Evolutionary conservation across 1,284 basidiomycete species (phyloP), one percentile per base, ranked within the genome.

Genomic region (Melampsora larici-populina): DNA sequence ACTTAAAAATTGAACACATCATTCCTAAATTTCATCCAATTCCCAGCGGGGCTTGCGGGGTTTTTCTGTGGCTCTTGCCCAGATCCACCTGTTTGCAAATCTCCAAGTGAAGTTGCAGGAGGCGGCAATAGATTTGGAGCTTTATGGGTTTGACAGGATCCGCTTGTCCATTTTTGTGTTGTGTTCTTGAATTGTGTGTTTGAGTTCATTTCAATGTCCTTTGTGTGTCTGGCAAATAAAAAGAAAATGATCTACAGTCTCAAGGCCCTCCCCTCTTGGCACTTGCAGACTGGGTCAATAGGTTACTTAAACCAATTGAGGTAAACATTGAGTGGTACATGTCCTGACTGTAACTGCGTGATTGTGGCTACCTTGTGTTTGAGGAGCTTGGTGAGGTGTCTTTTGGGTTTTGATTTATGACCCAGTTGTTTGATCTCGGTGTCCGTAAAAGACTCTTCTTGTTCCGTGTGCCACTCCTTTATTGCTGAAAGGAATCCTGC

Each of bases 301-400:
- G 24, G 11, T 31, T 33, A 49, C 58, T 70, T 70, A 18, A 51
- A 29, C 40, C 40, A 15, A 60, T 51, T 58, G 5, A 58, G 31
- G 51, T 58, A 70, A 4, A 24, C 2, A 24, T 70, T 70, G 17
- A 70, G 31, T 58, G n/a, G 46, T 2, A 58, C 51, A 26, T 70
- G 69, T 3, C 36, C 36, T 8, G 69, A 70, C n/a, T 49, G 69
- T 58, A 70, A 21, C 36, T 70, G 69, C 15, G 55, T 48, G n/a
- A 70, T 58, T 4, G 51, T 46, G n/a, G 69, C 36, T 4, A 36
- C 6, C 13, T 58, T 6, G 51, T 58, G 21, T 26, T 58, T 58
- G 18, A 21, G 18, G 5, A 58, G 26, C n/a, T n/a, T 21, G 18
- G 21, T 58, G 26, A 26, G 26, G 18, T 58, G 26, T 58, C 13